Evolutionary conservation across 2,329 filamentous ascomycete species (phyloP), one percentile per base, ranked within the genome.

Genomic region (Exophiala sp.): DNA sequence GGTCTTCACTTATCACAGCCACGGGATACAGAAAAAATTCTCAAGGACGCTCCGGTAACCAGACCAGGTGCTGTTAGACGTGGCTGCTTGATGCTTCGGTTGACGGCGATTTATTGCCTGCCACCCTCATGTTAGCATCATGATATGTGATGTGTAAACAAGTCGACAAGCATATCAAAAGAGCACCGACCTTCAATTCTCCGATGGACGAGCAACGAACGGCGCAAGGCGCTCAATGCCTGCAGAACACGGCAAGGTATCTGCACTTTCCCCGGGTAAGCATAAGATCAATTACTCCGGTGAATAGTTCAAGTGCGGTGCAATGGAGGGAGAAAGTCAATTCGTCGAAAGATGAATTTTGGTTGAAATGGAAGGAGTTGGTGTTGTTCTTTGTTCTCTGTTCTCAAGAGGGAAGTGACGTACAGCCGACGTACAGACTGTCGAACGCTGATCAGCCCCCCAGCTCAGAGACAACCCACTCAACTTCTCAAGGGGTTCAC

Each of bases 391-490:
- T 36, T 38, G 45, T 24, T 29, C 45, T 16, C 8, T n/a, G 44
- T 29, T 29, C 24, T 29, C 24, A 29, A 44, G 39, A 47, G 32
- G 46, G 46, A 58, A 50, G 52, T 58, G 56, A 58, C 56, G 56
- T 58, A 55, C 52, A 42, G 34, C 52, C 29, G 46, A 55, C 43
- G 43, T 55, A 12, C 32, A 50, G 24, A 29, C 24, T 34, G 50
- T 52, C 20, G 41, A 43, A n/a, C 21, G 41, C 41, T 43, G 41
- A 43, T 43, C 41, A 24, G 21, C 36, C 16, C 16, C 29, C 20
- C 10, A 47, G 44, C 34, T 48, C n/a, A 24, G 18, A 32, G 10
- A 16, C 41, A 43, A 43, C 41, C 41, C 41, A 43, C 41, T 43
- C 41, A 29, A 20, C 21, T 12, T 24, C 41, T 20, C 41, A 32